These are phyloP conservation scores for Helichrysum umbraculigerum DNA, from an alignment of 129 eudicot genomes.

Conservation along the genomic window DNA sequence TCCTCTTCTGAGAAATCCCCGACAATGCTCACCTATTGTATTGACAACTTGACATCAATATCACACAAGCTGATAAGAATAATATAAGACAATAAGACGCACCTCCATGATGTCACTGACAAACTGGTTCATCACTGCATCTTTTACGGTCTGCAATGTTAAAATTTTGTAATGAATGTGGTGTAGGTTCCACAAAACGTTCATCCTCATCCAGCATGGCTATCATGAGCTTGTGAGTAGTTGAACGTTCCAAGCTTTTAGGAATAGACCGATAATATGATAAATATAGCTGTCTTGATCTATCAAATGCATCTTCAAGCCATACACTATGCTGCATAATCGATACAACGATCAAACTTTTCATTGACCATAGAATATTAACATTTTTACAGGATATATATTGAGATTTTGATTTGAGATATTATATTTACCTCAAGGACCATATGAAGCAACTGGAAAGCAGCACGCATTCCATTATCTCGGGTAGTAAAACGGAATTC, in stretches of 20 bases:
- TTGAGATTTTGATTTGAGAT: not conserved
- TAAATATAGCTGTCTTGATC: constrained; percentile 92
- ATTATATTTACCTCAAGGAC: constrained; percentile 80
- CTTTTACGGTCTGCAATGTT: constrained; percentile 75
- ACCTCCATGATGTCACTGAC: constrained; percentile 97
- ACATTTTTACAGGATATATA: not conserved
- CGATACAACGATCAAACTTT: constrained; percentile 5
- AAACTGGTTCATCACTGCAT: constrained; percentile 95
- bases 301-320: constrained; percentile 98
- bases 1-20: constrained; percentile 95
- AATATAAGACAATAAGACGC: constrained; percentile 2
- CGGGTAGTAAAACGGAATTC: constrained; percentile 95
- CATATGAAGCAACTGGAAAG: constrained; percentile 99
- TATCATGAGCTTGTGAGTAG: constrained; percentile 92
- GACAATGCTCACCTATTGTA: constrained; percentile 79
- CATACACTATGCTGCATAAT: constrained; percentile 99
- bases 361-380: constrained; percentile 14
- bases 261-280: constrained; percentile 97
- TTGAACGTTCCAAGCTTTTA: constrained; percentile 96
- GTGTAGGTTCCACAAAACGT: constrained; percentile 99
- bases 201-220: constrained; percentile 98
- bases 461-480: constrained; percentile 98
- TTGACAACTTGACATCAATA: not conserved
- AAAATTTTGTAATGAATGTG: constrained; percentile 74
- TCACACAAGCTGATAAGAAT: not conserved